Percentiles rank a stretch among this genome's conserved stretches.
Evolutionary conservation across 495 filamentous ascomycete genomes (phyloP).

Genomic region (Recurvomyces mirabilis): DNA sequence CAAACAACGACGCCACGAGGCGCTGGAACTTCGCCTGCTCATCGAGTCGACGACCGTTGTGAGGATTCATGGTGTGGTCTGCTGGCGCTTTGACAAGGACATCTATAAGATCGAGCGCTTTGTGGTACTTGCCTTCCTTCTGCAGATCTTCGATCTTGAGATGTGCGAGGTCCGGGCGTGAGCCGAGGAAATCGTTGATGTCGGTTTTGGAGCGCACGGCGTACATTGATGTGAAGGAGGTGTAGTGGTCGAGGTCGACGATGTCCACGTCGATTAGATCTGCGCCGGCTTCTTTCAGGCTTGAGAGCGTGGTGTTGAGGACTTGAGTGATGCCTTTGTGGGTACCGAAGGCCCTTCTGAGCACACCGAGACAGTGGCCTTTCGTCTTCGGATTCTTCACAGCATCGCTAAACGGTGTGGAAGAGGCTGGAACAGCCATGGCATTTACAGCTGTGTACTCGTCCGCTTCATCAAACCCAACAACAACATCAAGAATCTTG

Average conservation of each 20-base stretch:
- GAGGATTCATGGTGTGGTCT: constrained; percentile 5
- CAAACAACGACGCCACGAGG: constrained; percentile 1
- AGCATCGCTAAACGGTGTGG: constrained; percentile 4
- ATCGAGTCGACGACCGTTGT: neutral
- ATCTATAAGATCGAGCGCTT: constrained; percentile 12
- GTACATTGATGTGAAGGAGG: constrained; percentile 21
- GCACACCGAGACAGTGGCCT: constrained; percentile 22
- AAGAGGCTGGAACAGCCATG: neutral
- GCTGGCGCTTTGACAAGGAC: constrained; percentile 1
- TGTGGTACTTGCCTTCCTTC: neutral
- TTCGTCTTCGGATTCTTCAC: constrained; percentile 9
- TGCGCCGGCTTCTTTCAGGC: constrained; percentile 17
- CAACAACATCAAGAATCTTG: constrained; percentile 8
- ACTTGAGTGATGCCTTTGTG: constrained; percentile 24
- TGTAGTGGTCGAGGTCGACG: constrained; percentile 27
- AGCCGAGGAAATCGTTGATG: constrained; percentile 29
- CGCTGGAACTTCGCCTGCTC: constrained; percentile 14
- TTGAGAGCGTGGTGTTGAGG: constrained; percentile 19
- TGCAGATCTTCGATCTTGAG: constrained; percentile 13
- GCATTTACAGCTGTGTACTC: neutral
- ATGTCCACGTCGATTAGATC: constrained; percentile 27
- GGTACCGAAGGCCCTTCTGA: constrained; percentile 26
- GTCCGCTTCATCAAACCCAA: constrained; percentile 9
- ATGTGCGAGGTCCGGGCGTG: constrained; percentile 19
- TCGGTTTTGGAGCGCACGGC: constrained; percentile 24